Evolutionary conservation across 371 early-diverging fungal genomes (phyloP).

Genomic region (Mucor indicus): DNA sequence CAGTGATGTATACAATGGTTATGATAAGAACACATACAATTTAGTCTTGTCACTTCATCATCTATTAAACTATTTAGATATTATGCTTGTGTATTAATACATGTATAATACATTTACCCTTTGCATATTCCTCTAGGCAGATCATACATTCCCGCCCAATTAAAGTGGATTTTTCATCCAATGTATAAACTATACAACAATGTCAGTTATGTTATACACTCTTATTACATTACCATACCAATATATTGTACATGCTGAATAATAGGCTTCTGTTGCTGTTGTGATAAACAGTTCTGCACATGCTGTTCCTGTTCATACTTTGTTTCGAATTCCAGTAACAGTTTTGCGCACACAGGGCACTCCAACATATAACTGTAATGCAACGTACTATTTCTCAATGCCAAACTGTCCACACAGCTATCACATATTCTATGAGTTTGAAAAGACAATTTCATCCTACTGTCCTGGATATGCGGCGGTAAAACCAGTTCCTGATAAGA

Average conservation of each 20-base stretch:
- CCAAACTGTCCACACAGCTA: conserved; percentile 5
- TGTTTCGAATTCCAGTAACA: conserved; percentile 44
- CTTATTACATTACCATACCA: too few species aligned
- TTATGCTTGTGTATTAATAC: not conserved
- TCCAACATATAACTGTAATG: conserved; percentile 48
- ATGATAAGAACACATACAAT: conserved; percentile 88
- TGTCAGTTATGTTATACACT: not conserved
- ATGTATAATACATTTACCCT: conserved; percentile 34
- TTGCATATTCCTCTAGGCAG: conserved; percentile 86
- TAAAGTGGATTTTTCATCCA: conserved; percentile 56
- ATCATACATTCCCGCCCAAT: conserved; percentile 84
- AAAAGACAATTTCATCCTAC: not conserved
- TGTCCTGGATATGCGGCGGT: not conserved
- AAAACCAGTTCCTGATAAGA: conserved; percentile 2
- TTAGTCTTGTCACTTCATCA: conserved; percentile 75
- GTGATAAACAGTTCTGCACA: conserved; percentile 69
- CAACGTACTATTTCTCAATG: not conserved
- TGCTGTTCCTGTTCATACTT: conserved; percentile 71
- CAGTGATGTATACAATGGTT: conserved; percentile 73
- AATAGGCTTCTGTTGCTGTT: conserved; percentile 21
- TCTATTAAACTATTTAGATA: conserved; percentile 22
- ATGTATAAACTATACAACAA: conserved; percentile 45
- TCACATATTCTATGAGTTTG: conserved; percentile 19
- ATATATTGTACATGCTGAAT: conserved; percentile 65
- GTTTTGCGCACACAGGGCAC: conserved; percentile 76